Evolutionary conservation across 1,139 yeast species (phyloP), one percentile per base, ranked within the genome.

Genomic region (Taphrina sp.): DNA sequence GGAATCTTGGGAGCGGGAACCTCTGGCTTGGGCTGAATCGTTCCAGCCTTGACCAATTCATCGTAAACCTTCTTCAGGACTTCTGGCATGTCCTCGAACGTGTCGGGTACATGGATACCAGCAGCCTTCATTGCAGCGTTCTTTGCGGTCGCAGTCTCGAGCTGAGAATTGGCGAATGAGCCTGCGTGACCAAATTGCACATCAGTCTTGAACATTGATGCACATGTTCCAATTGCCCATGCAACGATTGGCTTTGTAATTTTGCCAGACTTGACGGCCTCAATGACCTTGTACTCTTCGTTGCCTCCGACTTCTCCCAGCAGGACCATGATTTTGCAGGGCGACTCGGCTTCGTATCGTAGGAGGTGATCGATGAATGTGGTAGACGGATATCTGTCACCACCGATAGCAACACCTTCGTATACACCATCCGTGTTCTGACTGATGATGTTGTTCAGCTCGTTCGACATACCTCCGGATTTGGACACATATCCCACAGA

Each of bases 161-260:
- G 66, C 61, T 72, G 72, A 42, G 75, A 71, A 72, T 74, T 74
- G 61, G 77, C 77, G 70, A 74, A 70, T 39, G 77, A 70, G 44
- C 77, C 77, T 42, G 77, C 77, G 64, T 74, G 77, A 45, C 77
- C 77, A 59, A 74, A 74, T 67, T 74, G 77, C 39, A 74, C 77
- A 64, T 74, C 77, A 41, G 77, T 74, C 66, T 71, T 74, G 69
- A 74, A 72, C 77, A 74, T 74, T 59, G 74, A 69, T 34, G 77
- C 77, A 60, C 76, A 73, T 45, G 77, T 74, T 59, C 77, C 77
- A 61, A 74, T 74, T 54, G 77, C 76, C 77, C 77, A 74, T 35
- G 77, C 77, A 23, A 74, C 76, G 59, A 74, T 73, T 34, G 77
- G 77, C 68, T 74, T 74, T 57, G 69, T 74, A 67, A 74, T 71